Base-by-base conservation (phyloP, 1,284 basidiomycete species). In the Phenoliferia sp. region DNA sequence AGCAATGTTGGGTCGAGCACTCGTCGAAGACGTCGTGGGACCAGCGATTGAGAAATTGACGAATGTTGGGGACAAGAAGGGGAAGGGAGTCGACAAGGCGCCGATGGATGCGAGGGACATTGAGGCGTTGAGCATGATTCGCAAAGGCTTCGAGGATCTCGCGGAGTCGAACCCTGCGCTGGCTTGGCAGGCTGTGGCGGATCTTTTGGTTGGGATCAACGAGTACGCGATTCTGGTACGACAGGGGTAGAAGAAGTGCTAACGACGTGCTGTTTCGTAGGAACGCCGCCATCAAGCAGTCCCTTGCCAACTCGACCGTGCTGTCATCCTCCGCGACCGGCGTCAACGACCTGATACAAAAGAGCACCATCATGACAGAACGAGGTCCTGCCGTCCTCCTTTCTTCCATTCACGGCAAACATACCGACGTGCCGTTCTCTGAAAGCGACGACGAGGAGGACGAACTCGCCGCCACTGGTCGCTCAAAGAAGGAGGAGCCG, bases 121-220 rank as follows among this genome's bases (percentile, higher is more conserved):
- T 10, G 93, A 96, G 78, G 88, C 92, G 19, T 80, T 97, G 60
- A 90, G 89, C 78, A 90, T 94, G 86, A 85, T 98, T 58, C 86
- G 90, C 55, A 84, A 91, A 68, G 94, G 94, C 0, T 96, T 97
- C 78, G 81, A 85, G 61, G 91, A 94, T 75, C 83, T 98, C 32
- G 87, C 87, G 68, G 85, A 88, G 32, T 85, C 86, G 33, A 93
- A 94, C 75, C 86, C 94, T 0, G 86, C 88, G 66, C 82, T 95
- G 17, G 89, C 90, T 0, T 95, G 95, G 78, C 87, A 87, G 68
- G 82, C 94, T 62, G 85, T 97, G 56, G 85, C 94, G 61, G 93
- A 96, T 75, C 85, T 97, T 61, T 82, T 97, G n/a, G 84, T 88
- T 32, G 92, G 90, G 31, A 90, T 97, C 77, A 91, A 94, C 78